Evolutionary conservation across 225 moss, liverwort and hornwort species (phyloP).

Genomic region (Asterella californica): DNA sequence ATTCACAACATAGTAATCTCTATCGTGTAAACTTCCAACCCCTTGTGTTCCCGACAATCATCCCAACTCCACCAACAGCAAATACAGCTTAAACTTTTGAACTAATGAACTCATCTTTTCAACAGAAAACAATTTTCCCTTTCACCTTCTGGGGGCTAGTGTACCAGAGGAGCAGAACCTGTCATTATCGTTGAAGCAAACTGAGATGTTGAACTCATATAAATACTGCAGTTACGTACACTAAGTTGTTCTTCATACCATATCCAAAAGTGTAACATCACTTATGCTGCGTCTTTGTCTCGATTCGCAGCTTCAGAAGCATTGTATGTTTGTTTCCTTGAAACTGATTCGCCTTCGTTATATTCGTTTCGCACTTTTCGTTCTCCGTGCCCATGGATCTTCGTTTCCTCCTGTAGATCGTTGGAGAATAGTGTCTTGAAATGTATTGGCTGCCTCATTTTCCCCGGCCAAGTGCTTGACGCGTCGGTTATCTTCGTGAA

Average conservation of each 20-base stretch:
- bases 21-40: neutral
- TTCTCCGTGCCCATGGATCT: too few relatives aligned
- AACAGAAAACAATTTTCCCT: slow-evolving; percentile 18
- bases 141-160: neutral
- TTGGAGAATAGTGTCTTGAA: too few relatives aligned
- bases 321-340: too few relatives aligned
- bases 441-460: too few relatives aligned
- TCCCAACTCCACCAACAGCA: slow-evolving; percentile 3
- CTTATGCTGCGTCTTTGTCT: neutral
- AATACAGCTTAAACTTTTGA: neutral
- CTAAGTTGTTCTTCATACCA: too few relatives aligned
- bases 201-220: too few relatives aligned
- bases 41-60: slow-evolving; percentile 6
- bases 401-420: too few relatives aligned
- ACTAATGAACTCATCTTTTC: neutral
- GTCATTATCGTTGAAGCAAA: neutral
- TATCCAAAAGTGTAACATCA: neutral
- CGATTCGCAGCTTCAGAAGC: neutral
- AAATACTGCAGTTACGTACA: too few relatives aligned
- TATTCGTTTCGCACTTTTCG: too few relatives aligned
- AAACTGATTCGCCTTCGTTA: too few relatives aligned
- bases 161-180: slow-evolving; percentile 1
- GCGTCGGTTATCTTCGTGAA: too few relatives aligned
- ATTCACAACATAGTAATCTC: neutral
- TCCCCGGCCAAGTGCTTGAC: too few relatives aligned